Conservation (phyloP, 768 basidiomycete genomes). For the Lactarius akahatsu region DNA sequence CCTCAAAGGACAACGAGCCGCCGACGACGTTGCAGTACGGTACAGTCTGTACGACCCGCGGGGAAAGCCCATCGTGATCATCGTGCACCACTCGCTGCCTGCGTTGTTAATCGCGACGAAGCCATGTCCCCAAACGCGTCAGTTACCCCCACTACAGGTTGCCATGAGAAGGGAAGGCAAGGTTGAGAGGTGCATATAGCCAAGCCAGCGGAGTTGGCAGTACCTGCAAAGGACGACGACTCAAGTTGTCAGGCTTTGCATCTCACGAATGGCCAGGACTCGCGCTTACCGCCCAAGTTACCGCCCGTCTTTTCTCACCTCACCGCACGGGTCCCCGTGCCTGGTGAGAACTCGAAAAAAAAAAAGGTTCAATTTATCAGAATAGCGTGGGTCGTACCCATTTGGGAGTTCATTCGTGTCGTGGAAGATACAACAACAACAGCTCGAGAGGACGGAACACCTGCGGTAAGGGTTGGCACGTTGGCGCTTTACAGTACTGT, state of each 20-base stretch:
- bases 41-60: slow-evolving; percentile 41
- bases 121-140: slow-evolving; percentile 34
- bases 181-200: slow-evolving; percentile 35
- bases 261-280: too few relatives aligned
- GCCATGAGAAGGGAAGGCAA: too few relatives aligned
- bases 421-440: too few relatives aligned
- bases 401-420: slow-evolving; percentile 42
- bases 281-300: slow-evolving; percentile 2
- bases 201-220: slow-evolving; percentile 66
- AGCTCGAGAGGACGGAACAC: too few relatives aligned
- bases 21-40: slow-evolving; percentile 60
- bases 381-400: too few relatives aligned
- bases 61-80: slow-evolving; percentile 57
- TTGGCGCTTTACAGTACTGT: too few relatives aligned
- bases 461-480: too few relatives aligned
- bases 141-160: neutral
- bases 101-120: slow-evolving; percentile 69
- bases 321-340: slow-evolving; percentile 54
- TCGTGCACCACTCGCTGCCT: slow-evolving; percentile 52
- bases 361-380: too few relatives aligned
- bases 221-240: slow-evolving; percentile 36
- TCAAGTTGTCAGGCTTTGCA: neutral
- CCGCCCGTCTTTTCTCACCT: neutral
- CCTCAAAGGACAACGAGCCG: slow-evolving; percentile 40
- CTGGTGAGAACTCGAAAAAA: slow-evolving; percentile 30